Conservation (phyloP, 805 yeast species). For the Blastobotrys muscicola region DNA sequence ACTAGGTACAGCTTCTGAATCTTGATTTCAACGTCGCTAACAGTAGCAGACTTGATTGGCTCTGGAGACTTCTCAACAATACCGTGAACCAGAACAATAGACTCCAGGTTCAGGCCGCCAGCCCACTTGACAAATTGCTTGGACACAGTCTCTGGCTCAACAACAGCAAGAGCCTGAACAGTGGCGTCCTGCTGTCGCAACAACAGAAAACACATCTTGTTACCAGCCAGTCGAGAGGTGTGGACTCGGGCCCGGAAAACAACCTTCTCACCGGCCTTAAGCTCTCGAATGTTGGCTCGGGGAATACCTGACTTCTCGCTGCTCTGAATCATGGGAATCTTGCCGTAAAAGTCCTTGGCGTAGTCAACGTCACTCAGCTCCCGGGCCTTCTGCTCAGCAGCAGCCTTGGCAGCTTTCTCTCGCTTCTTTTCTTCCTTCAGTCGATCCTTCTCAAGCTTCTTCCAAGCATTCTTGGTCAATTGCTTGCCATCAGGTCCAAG, state of each 20-base stretch:
- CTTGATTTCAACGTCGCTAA: conserved; percentile 81
- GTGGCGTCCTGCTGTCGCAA: conserved; percentile 82
- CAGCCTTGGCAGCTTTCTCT: conserved; percentile 81
- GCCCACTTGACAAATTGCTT: conserved; percentile 98
- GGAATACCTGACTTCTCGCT: conserved; percentile 49
- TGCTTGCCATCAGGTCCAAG: conserved; percentile 76
- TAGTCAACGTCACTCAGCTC: conserved; percentile 71
- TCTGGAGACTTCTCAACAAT: conserved; percentile 74
- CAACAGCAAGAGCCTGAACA: conserved; percentile 78
- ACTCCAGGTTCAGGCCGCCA: conserved; percentile 73
- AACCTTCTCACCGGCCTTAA: conserved; percentile 65
- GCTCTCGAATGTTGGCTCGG: conserved; percentile 48
- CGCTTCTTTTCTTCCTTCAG: conserved; percentile 80
- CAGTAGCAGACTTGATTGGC: conserved; percentile 80
- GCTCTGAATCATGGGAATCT: conserved; percentile 78
- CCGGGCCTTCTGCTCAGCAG: conserved; percentile 76
- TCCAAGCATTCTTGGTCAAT: conserved; percentile 84
- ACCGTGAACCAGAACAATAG: conserved; percentile 89
- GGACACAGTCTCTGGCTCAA: conserved; percentile 60
- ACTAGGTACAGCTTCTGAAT: conserved; percentile 65
- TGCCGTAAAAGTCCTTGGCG: conserved; percentile 84
- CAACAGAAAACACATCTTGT: conserved; percentile 82
- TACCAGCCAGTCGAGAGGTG: conserved; percentile 90
- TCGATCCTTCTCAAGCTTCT: conserved; percentile 45
- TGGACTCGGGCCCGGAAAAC: conserved; percentile 91